Conservation (phyloP, 495 filamentous ascomycete species). For the Penicillium riverlandense region DNA sequence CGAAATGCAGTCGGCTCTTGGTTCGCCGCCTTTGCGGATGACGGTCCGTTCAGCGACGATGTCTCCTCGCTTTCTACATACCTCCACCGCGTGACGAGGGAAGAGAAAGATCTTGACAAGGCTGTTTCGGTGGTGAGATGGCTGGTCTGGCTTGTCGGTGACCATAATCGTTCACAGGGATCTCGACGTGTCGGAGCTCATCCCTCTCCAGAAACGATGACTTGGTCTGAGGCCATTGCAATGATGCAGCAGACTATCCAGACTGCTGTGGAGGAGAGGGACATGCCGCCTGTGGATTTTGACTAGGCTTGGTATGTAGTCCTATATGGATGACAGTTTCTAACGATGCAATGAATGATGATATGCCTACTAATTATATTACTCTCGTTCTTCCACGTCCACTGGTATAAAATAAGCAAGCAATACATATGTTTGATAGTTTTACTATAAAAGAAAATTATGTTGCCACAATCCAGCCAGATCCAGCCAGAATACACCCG, state of each 20-base stretch:
- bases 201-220: slow-evolving; percentile 7
- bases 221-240: slow-evolving; percentile 48
- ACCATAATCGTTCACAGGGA: slow-evolving; percentile 17
- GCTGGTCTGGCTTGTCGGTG: slow-evolving; percentile 64
- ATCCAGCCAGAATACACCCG: too few species aligned
- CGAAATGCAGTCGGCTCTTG: slow-evolving; percentile 58
- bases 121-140: slow-evolving; percentile 60
- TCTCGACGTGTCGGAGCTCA: slow-evolving; percentile 3
- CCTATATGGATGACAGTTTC: neutral
- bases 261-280: slow-evolving; percentile 52
- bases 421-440: too few species aligned
- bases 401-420: too few species aligned
- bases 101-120: slow-evolving; percentile 73
- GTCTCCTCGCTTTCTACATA: slow-evolving; percentile 65
- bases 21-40: slow-evolving; percentile 55
- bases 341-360: too few species aligned
- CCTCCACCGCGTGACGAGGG: slow-evolving; percentile 56
- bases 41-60: slow-evolving; percentile 71
- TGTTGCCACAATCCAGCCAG: too few species aligned
- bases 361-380: too few species aligned
- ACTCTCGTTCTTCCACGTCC: too few species aligned
- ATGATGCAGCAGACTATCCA: slow-evolving; percentile 52
- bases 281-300: slow-evolving; percentile 57
- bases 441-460: too few species aligned
- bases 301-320: slow-evolving; percentile 5